Conservation (phyloP, 345 rosid species). For the Lepidium africanum region DNA sequence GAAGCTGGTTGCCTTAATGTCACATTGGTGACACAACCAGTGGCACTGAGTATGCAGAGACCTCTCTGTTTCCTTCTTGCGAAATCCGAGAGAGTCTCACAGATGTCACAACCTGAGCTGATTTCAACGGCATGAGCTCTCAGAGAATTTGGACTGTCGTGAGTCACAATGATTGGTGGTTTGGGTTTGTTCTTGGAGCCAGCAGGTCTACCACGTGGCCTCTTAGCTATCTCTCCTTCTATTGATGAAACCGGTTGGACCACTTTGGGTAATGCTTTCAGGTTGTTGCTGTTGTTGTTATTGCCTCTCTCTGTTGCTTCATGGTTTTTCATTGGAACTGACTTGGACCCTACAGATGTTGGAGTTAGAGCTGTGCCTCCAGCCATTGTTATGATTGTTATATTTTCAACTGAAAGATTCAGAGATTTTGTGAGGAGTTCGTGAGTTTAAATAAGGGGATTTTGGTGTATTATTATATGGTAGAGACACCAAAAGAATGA, state of each 20-base stretch:
- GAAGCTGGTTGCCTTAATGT: conserved; percentile 78
- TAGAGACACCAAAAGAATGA: conserved; percentile 61
- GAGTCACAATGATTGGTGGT: conserved; percentile 62
- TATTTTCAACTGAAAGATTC: not conserved
- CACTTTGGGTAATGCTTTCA: conserved; percentile 41
- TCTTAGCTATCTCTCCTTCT: conserved; percentile 46
- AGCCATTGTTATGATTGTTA: conserved; percentile 37
- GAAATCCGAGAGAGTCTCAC: conserved; percentile 59
- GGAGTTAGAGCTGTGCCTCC: conserved; percentile 41
- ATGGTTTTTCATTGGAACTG: conserved; percentile 39
- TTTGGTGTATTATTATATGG: conserved; percentile 37
- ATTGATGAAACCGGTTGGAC: conserved; percentile 50
- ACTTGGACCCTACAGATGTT: conserved; percentile 38
- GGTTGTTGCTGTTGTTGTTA: conserved; percentile 28
- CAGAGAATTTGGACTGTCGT: conserved; percentile 80
- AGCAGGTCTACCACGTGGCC: conserved; percentile 58
- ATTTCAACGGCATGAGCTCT: conserved; percentile 90
- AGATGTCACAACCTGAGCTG: conserved; percentile 80
- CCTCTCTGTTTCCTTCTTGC: conserved; percentile 88
- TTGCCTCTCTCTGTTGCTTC: conserved; percentile 34
- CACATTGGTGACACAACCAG: conserved; percentile 84
- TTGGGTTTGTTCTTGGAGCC: conserved; percentile 55
- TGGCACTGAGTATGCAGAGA: conserved; percentile 67
- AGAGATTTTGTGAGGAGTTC: conserved; percentile 14
- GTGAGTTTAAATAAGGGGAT: conserved; percentile 51